These are phyloP conservation scores for Kwoniella sp. DNA, from an alignment of 768 basidiomycete species.

Conservation along the genomic window DNA sequence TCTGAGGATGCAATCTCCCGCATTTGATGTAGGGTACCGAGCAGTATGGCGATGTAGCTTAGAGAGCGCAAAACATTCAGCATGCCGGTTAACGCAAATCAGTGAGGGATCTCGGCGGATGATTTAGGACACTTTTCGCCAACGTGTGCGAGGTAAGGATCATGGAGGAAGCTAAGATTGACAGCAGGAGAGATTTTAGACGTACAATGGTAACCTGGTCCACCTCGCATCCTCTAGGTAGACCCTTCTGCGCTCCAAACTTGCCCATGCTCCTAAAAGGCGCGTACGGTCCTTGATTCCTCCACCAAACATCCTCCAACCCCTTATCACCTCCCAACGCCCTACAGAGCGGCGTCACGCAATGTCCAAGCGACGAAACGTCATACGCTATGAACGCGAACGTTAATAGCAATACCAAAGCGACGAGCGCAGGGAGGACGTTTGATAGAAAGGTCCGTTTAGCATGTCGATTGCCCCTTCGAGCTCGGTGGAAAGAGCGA, in stretches of 20 bases:
- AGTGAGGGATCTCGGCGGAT: background rate
- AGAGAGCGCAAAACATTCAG: too few species aligned
- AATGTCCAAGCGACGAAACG: constrained; percentile 35
- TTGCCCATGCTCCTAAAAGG: constrained; percentile 35
- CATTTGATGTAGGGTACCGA: constrained; percentile 39
- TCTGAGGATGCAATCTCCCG: constrained; percentile 23
- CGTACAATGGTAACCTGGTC: constrained; percentile 48
- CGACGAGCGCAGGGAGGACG: constrained; percentile 21
- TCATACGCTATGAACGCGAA: constrained; percentile 35
- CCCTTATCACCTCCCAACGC: constrained; percentile 27
- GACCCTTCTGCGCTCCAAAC: constrained; percentile 37
- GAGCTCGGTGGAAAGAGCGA: background rate
- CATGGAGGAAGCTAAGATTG: background rate
- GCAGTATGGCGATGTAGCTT: constrained; percentile 51
- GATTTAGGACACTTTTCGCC: background rate
- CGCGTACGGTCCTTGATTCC: constrained; percentile 46
- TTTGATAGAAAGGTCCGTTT: background rate
- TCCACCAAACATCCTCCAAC: constrained; percentile 42
- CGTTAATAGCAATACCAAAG: background rate
- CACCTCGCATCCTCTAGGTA: constrained; percentile 48
- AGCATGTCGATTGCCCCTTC: background rate
- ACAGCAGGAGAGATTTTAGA: background rate
- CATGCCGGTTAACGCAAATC: too few species aligned
- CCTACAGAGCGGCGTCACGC: constrained; percentile 39
- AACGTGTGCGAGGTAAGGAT: too few species aligned